phyloP scores from a whole-genome alignment of 768 basidiomycete genomes.

The Paxillus involutus region DNA sequence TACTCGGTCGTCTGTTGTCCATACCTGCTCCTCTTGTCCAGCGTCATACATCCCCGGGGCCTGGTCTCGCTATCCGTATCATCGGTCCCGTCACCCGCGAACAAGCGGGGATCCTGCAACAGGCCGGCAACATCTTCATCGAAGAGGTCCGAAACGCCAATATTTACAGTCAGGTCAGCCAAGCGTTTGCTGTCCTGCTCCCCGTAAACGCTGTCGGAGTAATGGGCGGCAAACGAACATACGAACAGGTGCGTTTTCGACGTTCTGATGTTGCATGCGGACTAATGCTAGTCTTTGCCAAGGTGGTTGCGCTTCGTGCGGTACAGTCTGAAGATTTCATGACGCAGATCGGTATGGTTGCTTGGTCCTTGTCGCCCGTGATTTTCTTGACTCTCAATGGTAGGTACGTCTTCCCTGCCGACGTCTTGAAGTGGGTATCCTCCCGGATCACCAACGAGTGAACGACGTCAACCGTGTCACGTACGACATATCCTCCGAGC shows the following conservation, averaged over 20 bases:
- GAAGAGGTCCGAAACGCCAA: conserved; percentile 95
- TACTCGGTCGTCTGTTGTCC: conserved; percentile 83
- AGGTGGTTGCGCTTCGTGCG: conserved; percentile 93
- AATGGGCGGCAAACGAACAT: conserved; percentile 95
- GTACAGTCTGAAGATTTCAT: conserved; percentile 99
- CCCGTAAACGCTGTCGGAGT: conserved; percentile 98
- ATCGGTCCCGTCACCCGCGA: conserved; percentile 92
- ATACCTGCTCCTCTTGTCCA: conserved; percentile 94
- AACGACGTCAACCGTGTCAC: conserved; percentile 94
- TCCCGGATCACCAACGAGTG: conserved; percentile 97
- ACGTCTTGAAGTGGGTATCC: conserved; percentile 86
- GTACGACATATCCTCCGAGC: conserved; percentile 96
- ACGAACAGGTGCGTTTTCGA: conserved; percentile 69
- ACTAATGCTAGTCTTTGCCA: conserved; percentile 9
- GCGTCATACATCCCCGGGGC: conserved; percentile 98
- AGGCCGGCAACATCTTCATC: conserved; percentile 94
- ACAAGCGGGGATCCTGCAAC: conserved; percentile 88
- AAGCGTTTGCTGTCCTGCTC: conserved; percentile 94
- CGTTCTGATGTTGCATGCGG: not conserved
- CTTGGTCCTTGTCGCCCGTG: conserved; percentile 7
- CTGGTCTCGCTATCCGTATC: conserved; percentile 97
- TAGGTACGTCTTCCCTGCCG: conserved; percentile 95
- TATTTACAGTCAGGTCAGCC: conserved; percentile 89
- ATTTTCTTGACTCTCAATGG: conserved; percentile 26
- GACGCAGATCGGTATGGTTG: conserved; percentile 89